These are phyloP conservation scores for Exophiala sideris DNA, from an alignment of 2,329 filamentous ascomycete species.

Conservation along the genomic window DNA sequence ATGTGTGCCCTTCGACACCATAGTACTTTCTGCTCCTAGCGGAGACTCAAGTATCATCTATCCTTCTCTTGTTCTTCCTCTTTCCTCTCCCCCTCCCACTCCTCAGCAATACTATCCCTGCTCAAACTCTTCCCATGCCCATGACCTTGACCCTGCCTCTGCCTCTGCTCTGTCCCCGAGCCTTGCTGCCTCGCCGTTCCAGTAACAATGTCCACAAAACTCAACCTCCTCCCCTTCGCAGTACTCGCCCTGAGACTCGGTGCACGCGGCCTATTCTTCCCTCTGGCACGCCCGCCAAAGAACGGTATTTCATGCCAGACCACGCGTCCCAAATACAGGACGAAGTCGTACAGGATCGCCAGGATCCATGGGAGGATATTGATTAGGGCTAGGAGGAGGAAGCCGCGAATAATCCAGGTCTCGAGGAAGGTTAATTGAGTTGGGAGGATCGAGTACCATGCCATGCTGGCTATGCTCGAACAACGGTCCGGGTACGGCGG, in stretches of 20 bases:
- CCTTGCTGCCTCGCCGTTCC: neutral
- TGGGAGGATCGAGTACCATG: conserved; percentile 64
- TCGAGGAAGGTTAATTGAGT: conserved; percentile 56
- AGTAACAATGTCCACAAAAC: conserved; percentile 19
- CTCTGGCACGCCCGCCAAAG: conserved; percentile 59
- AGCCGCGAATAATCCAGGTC: conserved; percentile 59
- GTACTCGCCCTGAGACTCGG: conserved; percentile 55
- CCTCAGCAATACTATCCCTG: conserved; percentile 3
- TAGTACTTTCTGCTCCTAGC: no score
- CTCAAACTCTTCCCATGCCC: conserved; percentile 1
- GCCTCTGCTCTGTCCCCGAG: neutral
- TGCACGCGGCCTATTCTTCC: conserved; percentile 57
- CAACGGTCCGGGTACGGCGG: no score
- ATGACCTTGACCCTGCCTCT: neutral
- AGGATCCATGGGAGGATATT: conserved; percentile 62
- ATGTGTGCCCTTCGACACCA: no score
- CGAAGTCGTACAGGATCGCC: conserved; percentile 61
- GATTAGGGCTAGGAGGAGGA: conserved; percentile 57
- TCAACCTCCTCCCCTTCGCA: conserved; percentile 10
- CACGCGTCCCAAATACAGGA: conserved; percentile 60
- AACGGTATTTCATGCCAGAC: conserved; percentile 58
- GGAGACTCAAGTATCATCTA: neutral
- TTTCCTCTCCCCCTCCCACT: conserved; percentile 4
- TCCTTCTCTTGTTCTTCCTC: neutral
- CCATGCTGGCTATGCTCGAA: conserved; percentile 44